phyloP scores from a whole-genome alignment of 1,139 yeast species.

The Candida sp. region DNA sequence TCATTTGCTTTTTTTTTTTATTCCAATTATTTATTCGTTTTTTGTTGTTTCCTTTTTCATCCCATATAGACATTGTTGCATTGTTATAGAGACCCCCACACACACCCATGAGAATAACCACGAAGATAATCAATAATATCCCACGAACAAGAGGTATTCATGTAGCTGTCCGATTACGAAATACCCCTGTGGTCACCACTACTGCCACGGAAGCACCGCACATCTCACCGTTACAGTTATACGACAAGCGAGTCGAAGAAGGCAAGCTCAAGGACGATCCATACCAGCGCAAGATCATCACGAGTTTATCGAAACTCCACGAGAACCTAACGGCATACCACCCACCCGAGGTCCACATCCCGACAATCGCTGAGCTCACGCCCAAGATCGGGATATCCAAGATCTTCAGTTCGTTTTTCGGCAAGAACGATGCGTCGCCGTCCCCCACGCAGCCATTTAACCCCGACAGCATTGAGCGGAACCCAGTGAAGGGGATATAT shows the following conservation, averaged over 20 bases:
- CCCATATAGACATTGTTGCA: background rate
- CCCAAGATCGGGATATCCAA: slow-evolving; percentile 51
- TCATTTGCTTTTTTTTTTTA: background rate
- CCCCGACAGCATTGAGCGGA: slow-evolving; percentile 9
- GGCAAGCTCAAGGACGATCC: slow-evolving; percentile 66
- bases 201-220: too few species aligned
- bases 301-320: slow-evolving; percentile 58
- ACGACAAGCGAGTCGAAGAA: slow-evolving; percentile 55
- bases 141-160: background rate
- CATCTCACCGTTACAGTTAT: slow-evolving; percentile 59
- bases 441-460: slow-evolving; percentile 16
- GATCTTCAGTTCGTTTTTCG: slow-evolving; percentile 38
- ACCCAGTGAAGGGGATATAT: slow-evolving; percentile 75
- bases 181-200: too few species aligned
- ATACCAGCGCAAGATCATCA: slow-evolving; percentile 67
- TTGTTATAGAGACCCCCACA: background rate
- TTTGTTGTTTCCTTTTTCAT: background rate
- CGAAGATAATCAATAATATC: slow-evolving; percentile 1
- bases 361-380: slow-evolving; percentile 49
- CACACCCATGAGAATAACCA: background rate
- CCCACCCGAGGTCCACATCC: slow-evolving; percentile 60
- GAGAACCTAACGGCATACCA: slow-evolving; percentile 45
- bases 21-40: background rate
- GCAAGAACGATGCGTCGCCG: slow-evolving; percentile 15
- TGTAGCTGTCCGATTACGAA: too few species aligned